Evolutionary conservation across 1,139 yeast genomes (phyloP), one percentile per base, ranked within the genome.

Genomic region (Kurtzmaniella quercitrusa): DNA sequence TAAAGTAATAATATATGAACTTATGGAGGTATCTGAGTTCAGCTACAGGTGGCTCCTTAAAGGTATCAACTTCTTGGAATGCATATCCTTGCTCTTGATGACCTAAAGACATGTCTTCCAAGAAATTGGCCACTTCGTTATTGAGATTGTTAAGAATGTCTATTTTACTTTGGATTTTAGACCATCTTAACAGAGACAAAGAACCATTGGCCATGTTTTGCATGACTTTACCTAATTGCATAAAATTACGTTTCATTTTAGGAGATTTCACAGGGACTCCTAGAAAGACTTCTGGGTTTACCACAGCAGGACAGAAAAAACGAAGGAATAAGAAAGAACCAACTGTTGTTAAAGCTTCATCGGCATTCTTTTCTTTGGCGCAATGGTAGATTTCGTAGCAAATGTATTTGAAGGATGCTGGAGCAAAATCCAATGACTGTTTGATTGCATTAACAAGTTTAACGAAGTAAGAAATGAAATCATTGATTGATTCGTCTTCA

Each of bases 121-220:
- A 67, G 53, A 82, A 85, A 0, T 51, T 51, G 43, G 71, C 69
- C 1, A 86, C 67, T 47, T 72, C 72, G 7, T 58, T 53, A 41
- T 74, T 79, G 45, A 81, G 60, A 3, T 54, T 66, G 12, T 63
- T 57, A 40, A 85, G 58, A 45, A 76, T 77, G 0, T 66, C 74
- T 38, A 59, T 58, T 44, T 69, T 65, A 1, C 67, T 46, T 18
- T 63, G 63, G 39, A 85, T 58, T 1, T 79, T 65, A 2, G 85
- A 82, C 81, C 88, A 79, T 57, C 78, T 84, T 23, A 81, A 63
- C 15, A 82, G 67, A 2, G 72, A 66, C 38, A 77, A 66, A 0
- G 90, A 71, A 8, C 89, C 91, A 56, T 93, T 93, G 0, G 96
- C 97, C 68, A 91, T 77, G 53, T 85, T 82, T 65, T 93, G 98